These are phyloP conservation scores for Hemisphaericaspora xylofermentans DNA, from an alignment of 1,139 yeast genomes.

Conservation along the genomic window DNA sequence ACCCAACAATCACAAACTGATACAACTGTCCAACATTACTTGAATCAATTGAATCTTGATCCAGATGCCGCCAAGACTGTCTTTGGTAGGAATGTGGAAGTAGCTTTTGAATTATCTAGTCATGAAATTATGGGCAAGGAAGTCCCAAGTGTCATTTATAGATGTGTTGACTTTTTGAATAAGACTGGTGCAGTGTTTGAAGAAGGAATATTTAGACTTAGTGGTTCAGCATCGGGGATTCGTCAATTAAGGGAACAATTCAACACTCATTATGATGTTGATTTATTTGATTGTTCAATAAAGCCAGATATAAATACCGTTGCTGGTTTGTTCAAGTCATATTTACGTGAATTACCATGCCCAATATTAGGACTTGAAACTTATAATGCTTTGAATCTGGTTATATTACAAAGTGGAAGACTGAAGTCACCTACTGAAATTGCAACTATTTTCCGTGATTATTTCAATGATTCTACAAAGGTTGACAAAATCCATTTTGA, in stretches of 20 bases:
- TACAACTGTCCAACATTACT: slow-evolving; percentile 33
- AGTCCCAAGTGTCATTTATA: slow-evolving; percentile 75
- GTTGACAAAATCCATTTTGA: slow-evolving; percentile 52
- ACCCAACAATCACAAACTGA: slow-evolving; percentile 11
- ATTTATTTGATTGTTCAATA: slow-evolving; percentile 46
- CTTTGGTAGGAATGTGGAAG: slow-evolving; percentile 66
- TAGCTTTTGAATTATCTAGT: slow-evolving; percentile 52
- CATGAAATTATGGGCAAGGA: slow-evolving; percentile 41
- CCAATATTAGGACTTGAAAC: slow-evolving; percentile 57
- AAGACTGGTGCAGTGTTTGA: slow-evolving; percentile 73
- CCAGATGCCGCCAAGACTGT: slow-evolving; percentile 38
- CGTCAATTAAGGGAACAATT: slow-evolving; percentile 71
- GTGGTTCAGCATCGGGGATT: slow-evolving; percentile 85
- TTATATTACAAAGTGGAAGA: slow-evolving; percentile 9
- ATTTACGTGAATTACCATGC: slow-evolving; percentile 68
- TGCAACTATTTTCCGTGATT: slow-evolving; percentile 33
- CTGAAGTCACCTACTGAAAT: slow-evolving; percentile 21
- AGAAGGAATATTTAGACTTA: slow-evolving; percentile 88
- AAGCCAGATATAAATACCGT: slow-evolving; percentile 71
- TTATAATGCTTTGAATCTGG: slow-evolving; percentile 30
- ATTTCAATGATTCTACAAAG: slow-evolving; percentile 24
- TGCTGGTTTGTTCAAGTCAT: slow-evolving; percentile 74
- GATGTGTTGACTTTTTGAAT: slow-evolving; percentile 72
- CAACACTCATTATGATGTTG: slow-evolving; percentile 64
- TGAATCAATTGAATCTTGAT: slow-evolving; percentile 42